phyloP scores from a whole-genome alignment of 768 basidiomycete species.

The Mycena sanguinolenta region DNA sequence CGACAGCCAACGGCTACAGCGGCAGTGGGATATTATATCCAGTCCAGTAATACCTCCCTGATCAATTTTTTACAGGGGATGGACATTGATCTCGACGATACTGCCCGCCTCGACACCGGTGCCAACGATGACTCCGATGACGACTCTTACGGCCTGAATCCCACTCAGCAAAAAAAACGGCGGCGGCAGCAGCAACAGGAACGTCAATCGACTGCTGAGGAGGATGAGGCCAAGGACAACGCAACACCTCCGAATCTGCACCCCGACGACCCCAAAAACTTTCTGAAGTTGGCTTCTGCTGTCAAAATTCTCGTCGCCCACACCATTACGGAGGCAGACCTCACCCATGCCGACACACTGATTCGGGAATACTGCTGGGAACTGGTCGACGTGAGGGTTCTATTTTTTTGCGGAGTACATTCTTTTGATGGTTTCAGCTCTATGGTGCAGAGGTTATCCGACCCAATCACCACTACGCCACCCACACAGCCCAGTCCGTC shows the following conservation, averaged over 20 bases:
- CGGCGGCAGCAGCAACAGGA: too few relatives aligned
- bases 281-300: slow-evolving; percentile 38
- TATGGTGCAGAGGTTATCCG: slow-evolving; percentile 47
- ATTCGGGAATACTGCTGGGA: slow-evolving; percentile 40
- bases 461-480: slow-evolving; percentile 55
- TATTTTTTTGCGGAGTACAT: neutral
- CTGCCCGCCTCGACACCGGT: neutral
- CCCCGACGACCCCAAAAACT: slow-evolving; percentile 38
- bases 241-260: too few relatives aligned
- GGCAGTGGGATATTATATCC: neutral
- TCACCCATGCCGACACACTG: slow-evolving; percentile 34
- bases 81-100: slow-evolving; percentile 15
- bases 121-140: too few relatives aligned
- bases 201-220: too few relatives aligned
- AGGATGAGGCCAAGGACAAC: too few relatives aligned
- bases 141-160: too few relatives aligned
- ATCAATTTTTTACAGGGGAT: neutral
- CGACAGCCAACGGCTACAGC: neutral
- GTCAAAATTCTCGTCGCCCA: slow-evolving; percentile 30
- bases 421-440: slow-evolving; percentile 38
- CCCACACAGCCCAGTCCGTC: slow-evolving; percentile 44
- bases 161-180: too few relatives aligned
- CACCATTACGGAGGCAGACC: too few relatives aligned
- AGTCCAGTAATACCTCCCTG: neutral
- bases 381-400: slow-evolving; percentile 35